Conservation (phyloP, 2,329 filamentous ascomycete species). For the Colletotrichum horii region DNA sequence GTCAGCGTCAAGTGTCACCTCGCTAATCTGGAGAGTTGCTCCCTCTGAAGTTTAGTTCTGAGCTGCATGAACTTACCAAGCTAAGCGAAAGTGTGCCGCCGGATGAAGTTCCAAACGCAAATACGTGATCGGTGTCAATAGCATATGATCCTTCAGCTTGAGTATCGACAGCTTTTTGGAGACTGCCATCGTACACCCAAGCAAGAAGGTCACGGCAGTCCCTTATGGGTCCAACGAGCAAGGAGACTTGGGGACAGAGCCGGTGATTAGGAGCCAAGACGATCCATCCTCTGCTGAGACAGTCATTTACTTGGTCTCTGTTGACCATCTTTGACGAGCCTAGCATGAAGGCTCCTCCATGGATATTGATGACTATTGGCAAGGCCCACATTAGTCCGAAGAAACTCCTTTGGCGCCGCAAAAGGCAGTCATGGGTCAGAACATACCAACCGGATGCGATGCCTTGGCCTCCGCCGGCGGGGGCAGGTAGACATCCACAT, state of each 20-base stretch:
- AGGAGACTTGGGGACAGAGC: conserved; percentile 36
- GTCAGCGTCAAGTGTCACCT: background rate
- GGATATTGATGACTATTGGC: conserved; percentile 42
- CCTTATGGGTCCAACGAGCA: conserved; percentile 34
- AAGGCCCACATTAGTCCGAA: background rate
- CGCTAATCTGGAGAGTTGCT: background rate
- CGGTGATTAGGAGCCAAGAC: conserved; percentile 38
- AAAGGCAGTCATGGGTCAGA: background rate
- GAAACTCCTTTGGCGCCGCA: background rate
- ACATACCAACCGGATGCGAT: conserved; percentile 6
- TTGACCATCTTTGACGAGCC: conserved; percentile 43
- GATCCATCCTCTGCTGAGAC: conserved; percentile 41
- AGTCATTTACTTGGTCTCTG: conserved; percentile 40
- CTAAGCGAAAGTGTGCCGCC: conserved; percentile 39
- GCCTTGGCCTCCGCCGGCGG: background rate
- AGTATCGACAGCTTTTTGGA: conserved; percentile 26
- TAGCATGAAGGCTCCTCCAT: conserved; percentile 49
- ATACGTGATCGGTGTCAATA: conserved; percentile 33
- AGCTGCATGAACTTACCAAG: conserved; percentile 31
- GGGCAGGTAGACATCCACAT: conserved; percentile 33
- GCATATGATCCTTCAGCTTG: conserved; percentile 5
- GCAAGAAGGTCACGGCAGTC: conserved; percentile 38
- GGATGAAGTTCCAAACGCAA: conserved; percentile 40
- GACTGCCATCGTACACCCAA: conserved; percentile 36
- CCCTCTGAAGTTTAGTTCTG: background rate